Evolutionary conservation across 169 alveolate species (phyloP), one percentile per base, ranked within the genome.

Genomic region (Plasmodium chabaudi): DNA sequence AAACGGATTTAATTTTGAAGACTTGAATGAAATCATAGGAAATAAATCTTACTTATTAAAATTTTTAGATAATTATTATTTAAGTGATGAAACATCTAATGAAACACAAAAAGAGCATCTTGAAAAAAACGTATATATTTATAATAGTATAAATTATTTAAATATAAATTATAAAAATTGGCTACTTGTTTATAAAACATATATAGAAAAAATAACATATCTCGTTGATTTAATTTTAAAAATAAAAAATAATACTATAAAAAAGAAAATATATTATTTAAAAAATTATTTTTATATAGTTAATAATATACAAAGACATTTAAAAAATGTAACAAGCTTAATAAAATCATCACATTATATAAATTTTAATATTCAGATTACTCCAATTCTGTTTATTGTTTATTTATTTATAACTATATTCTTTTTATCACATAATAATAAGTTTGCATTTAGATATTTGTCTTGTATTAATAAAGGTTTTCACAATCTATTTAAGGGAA

Each of bases 151-250:
- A 19, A 86, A 86, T 46, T 86, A 86, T 53, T 19, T 86, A 51
- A 86, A 86, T 53, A 86, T 86, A 19, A 86, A 86, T 53, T 86
- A 86, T 44, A 86, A 86, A 72, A 86, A 86, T 42, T 86, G 91
- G 91, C 34, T 86, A 9, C 23, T 86, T 5, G 91, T 86, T 15
- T 86, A 86, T 53, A 86, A 69, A 39, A 46, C 53, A 4, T 86
- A 86, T 21, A 86, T 86, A 7, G 91, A 86, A 46, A 86, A 86
- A 19, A 51, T 86, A 9, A 71, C 87, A 1, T 70, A 70, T 73
- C 64, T 86, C n/a, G 68, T 86, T 1, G 91, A 86, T 65, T 15
- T 86, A 13, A 65, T 86, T 7, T 63, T 86, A 13, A 86, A 86
- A 44, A 86, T 86, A 0, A 86, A 70, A 42, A 86, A 71, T 51